Percentiles rank a stretch among this genome's conserved stretches.
Evolutionary conservation across 495 filamentous ascomycete genomes (phyloP).

Genomic region (Xylaria venustula): DNA sequence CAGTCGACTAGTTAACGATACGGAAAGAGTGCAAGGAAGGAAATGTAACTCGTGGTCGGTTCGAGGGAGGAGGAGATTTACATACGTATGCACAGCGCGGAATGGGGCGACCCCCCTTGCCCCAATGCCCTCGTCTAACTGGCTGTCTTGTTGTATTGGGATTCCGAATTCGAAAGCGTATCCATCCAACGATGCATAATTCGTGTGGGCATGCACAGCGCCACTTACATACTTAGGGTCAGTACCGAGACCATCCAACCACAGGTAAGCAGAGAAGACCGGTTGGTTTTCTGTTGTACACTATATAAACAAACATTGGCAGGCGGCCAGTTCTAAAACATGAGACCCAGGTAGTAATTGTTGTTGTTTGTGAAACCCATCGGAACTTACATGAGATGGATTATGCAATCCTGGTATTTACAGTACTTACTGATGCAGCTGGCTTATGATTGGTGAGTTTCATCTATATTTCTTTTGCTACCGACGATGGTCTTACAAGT

Average conservation of each 20-base stretch:
- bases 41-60: not conserved
- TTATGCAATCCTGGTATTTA: no score
- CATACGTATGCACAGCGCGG: not conserved
- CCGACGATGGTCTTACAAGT: no score
- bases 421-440: no score
- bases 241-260: not conserved
- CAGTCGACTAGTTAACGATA: conserved; percentile 8
- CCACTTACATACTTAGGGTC: conserved; percentile 1
- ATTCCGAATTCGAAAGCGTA: conserved; percentile 6
- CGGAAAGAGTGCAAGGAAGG: not conserved
- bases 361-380: not conserved
- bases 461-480: no score
- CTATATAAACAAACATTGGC: no score
- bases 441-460: no score
- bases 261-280: not conserved
- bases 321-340: not conserved
- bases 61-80: not conserved
- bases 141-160: not conserved
- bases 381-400: no score
- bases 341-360: not conserved
- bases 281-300: not conserved
- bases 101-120: conserved; percentile 5
- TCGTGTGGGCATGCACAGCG: conserved; percentile 4
- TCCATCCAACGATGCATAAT: conserved; percentile 1
- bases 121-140: not conserved